Conservation (phyloP, 768 basidiomycete species). For the Boletus rufocinnamomeus region DNA sequence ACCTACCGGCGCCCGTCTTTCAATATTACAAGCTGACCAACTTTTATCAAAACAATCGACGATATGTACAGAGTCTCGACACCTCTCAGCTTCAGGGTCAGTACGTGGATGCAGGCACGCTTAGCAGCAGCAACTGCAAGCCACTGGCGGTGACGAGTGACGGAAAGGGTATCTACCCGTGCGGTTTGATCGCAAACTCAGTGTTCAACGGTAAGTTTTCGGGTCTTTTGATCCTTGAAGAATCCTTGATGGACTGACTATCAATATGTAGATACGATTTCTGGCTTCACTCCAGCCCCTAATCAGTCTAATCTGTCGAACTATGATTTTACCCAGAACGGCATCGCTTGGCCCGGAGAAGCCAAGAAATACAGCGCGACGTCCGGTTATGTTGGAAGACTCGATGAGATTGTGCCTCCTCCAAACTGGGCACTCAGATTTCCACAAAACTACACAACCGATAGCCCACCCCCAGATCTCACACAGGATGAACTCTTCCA, state of each 20-base stretch:
- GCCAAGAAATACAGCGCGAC: slow-evolving; percentile 79
- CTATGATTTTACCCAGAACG: slow-evolving; percentile 73
- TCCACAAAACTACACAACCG: slow-evolving; percentile 70
- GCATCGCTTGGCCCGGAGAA: slow-evolving; percentile 97
- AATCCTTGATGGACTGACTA: background rate
- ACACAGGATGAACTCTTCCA: slow-evolving; percentile 88
- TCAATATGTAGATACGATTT: slow-evolving; percentile 70
- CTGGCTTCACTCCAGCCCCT: slow-evolving; percentile 51
- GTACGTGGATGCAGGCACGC: slow-evolving; percentile 43
- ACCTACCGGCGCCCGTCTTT: slow-evolving; percentile 73
- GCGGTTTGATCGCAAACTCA: slow-evolving; percentile 96
- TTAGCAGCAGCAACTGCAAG: slow-evolving; percentile 83
- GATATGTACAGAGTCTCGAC: slow-evolving; percentile 92
- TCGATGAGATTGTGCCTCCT: slow-evolving; percentile 80
- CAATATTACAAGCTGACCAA: slow-evolving; percentile 97
- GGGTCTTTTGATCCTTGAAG: background rate
- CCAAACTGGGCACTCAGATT: slow-evolving; percentile 85
- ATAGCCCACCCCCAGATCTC: slow-evolving; percentile 72
- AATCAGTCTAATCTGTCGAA: slow-evolving; percentile 43
- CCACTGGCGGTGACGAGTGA: slow-evolving; percentile 63
- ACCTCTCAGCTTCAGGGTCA: slow-evolving; percentile 84
- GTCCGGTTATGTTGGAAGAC: slow-evolving; percentile 51
- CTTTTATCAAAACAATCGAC: slow-evolving; percentile 97
- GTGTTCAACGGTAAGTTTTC: slow-evolving; percentile 80
- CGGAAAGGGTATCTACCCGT: slow-evolving; percentile 79